Evolutionary conservation across 2,329 filamentous ascomycete genomes (phyloP), one percentile per base, ranked within the genome.

Genomic region (Ustulina deusta): DNA sequence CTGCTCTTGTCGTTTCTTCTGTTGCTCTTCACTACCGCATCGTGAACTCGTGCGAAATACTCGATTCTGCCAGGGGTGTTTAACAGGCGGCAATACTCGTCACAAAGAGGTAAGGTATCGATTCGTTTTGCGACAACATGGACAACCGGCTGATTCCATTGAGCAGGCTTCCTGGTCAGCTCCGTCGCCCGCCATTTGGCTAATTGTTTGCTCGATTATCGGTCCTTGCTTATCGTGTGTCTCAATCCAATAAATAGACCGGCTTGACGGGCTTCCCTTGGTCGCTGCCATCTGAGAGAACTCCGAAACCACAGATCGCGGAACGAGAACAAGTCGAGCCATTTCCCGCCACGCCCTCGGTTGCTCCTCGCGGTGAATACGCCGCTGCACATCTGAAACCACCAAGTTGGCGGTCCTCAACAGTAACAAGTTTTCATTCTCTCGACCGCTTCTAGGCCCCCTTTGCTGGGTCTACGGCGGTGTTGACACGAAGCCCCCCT

Each of bases 401-500:
- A 91, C 89, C 93, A 97, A 97, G 89, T 97, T 97, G 93, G 93
- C 93, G 93, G 92, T 91, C 87, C 85, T 90, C 89, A 88, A 87
- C 83, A 85, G 86, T 83, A 82, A 86, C 82, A 83, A 87, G 84
- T 88, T 92, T 81, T 91, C 90, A 82, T 91, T 91, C 84, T 86
- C 91, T 80, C 91, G 91, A 86, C 94, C 93, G 89, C 93, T 97
- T 85, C 91, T 95, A 82, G 93, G 93, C 87, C 95, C 94, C 83
- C 90, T 90, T 81, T 90, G 90, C 87, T 93, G 94, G 94, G 94
- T 97, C 90, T 95, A 95, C 83, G 90, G 90, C 87, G 94, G 95
- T 91, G 93, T 94, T 86, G 93, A 96, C 87, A 96, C 94, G 86
- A 95, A 97, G 85, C 95, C 96, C 81, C 95, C 95, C 87, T 98